Evolutionary conservation across 768 basidiomycete species (phyloP).

Genomic region (Chalciporus pseudorubinellus): DNA sequence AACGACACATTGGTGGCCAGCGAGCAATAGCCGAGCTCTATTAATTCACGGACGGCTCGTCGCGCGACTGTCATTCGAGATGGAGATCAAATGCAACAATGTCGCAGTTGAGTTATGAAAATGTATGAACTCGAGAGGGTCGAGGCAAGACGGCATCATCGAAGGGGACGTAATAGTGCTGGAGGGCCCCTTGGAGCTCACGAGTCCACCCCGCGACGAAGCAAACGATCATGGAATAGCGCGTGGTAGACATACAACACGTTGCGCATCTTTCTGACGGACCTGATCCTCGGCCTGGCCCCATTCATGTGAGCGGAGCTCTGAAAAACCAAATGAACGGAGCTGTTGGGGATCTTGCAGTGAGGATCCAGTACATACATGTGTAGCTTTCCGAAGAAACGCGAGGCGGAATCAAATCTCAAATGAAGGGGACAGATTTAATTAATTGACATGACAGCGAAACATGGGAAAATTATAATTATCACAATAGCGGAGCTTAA

Average conservation of each 20-base stretch:
- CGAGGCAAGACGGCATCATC: constrained; percentile 25
- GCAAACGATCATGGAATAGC: constrained; percentile 13
- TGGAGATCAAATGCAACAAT: constrained; percentile 32
- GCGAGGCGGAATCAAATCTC: constrained; percentile 17
- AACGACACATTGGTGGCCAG: constrained; percentile 28
- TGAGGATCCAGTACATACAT: constrained; percentile 27
- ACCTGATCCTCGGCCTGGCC: constrained; percentile 34
- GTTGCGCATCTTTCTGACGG: constrained; percentile 25
- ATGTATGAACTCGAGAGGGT: constrained; percentile 23
- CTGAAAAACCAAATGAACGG: constrained; percentile 30
- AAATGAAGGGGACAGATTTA: constrained; percentile 16
- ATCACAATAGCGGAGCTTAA: constrained; percentile 17
- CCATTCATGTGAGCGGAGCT: constrained; percentile 33
- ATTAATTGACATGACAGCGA: constrained; percentile 7
- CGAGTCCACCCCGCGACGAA: constrained; percentile 23
- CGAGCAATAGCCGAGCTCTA: constrained; percentile 32
- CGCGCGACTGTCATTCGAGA: constrained; percentile 29
- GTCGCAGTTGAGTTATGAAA: constrained; percentile 28
- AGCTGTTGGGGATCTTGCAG: constrained; percentile 29
- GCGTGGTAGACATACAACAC: constrained; percentile 30
- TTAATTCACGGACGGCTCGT: constrained; percentile 33
- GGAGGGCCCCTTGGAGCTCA: constrained; percentile 22
- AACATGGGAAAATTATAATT: constrained; percentile 30
- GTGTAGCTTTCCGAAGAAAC: constrained; percentile 20
- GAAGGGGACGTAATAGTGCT: constrained; percentile 31